Base-by-base conservation (phyloP, 176 grass and related monocot genomes). In the Eleusine coracana region DNA sequence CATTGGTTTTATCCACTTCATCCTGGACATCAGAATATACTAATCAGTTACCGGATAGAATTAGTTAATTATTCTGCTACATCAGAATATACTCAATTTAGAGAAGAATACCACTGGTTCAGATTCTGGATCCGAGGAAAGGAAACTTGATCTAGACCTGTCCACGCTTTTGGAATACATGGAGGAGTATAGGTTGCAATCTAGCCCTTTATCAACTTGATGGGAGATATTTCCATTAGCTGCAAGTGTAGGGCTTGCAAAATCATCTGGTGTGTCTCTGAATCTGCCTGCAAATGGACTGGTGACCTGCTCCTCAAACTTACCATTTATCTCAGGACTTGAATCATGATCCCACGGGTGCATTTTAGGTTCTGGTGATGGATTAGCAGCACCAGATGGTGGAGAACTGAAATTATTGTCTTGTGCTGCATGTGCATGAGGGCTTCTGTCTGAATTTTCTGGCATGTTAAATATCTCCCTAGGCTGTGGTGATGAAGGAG, bases 191-290 rank as follows among this genome's bases (percentile, higher is more conserved):
- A 71, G 51, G 81, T 61, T 86, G 37, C 87, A 92, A 60, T 78
- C 74, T 70, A 73, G 56, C 74, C 77, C 58, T 83, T 93, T 88
- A 78, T 82, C 67, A 69, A 54, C 87, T 66, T 84, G 77, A 27
- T 72, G 81, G 74, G 84, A 80, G 45, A 56, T 64, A 75, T 83
- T 89, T 70, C 58, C 84, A 83, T 92, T 89, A 65, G 88, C 82
- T 54, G 90, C 90, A 87, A 92, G 89, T 76, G 88, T 91, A 83
- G 90, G 95, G 65, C 92, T 89, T 79, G 75, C 82, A 86, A 83
- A 86, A 76, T 92, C 81, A 87, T 90, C 80, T 54, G 18, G 66
- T 7, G 37, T 80, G 25, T 75, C 85, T 83, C 74, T 59, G 73
- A 67, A 81, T 77, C 65, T 90, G 77, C 76, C 80, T 27, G 54